phyloP scores from a whole-genome alignment of 805 yeast species.

The Candida broadrunensis region DNA sequence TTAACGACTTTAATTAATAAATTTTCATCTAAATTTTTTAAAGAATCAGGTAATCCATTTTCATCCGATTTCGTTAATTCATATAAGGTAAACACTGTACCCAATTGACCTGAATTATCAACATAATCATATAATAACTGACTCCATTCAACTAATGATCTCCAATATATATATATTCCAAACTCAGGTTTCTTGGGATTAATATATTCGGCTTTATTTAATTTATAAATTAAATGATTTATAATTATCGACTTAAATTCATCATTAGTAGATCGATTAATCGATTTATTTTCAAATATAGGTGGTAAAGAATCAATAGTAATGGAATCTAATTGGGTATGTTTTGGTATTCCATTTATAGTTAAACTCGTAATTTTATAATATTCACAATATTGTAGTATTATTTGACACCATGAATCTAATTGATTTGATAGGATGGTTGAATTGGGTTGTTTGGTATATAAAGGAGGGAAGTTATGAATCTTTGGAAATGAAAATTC shows the following conservation, averaged over 20 bases:
- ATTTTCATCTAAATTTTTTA: conserved; percentile 58
- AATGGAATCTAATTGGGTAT: conserved; percentile 21
- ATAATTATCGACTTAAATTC: conserved; percentile 58
- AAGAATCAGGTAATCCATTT: conserved; percentile 50
- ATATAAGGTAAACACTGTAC: conserved; percentile 74
- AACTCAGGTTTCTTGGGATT: conserved; percentile 50
- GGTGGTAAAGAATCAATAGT: conserved; percentile 20
- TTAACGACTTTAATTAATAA: conserved; percentile 52
- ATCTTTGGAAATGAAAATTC: conserved; percentile 39
- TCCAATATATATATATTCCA: conserved; percentile 65
- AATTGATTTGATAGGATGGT: conserved; percentile 76
- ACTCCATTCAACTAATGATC: conserved; percentile 50
- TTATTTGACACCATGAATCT: conserved; percentile 69
- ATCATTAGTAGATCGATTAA: conserved; percentile 52
- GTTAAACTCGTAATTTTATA: conserved; percentile 38
- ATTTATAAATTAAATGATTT: conserved; percentile 48
- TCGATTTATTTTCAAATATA: conserved; percentile 50
- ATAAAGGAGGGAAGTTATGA: conserved; percentile 80
- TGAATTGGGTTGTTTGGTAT: conserved; percentile 83
- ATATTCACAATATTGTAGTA: conserved; percentile 58
- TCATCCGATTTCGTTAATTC: conserved; percentile 71
- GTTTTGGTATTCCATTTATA: conserved; percentile 25
- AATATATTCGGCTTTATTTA: conserved; percentile 55
- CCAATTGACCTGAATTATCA: conserved; percentile 76
- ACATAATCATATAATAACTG: conserved; percentile 28